Evolutionary conservation across 805 yeast species (phyloP).

Genomic region (Cyberlindnera amylophila): DNA sequence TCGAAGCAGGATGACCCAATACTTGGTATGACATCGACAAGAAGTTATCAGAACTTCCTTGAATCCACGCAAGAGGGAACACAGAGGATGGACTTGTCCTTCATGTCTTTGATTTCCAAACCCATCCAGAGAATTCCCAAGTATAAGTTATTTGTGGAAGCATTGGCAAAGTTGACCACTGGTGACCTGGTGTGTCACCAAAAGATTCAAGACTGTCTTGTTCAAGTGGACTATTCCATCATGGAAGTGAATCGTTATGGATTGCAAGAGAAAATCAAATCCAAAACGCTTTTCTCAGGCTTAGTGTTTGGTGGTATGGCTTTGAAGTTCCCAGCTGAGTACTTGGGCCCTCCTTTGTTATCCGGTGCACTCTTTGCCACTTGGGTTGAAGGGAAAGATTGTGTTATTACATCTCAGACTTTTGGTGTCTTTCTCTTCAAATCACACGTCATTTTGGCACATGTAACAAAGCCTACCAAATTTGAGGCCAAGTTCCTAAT

Average conservation of each 20-base stretch:
- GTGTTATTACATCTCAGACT: constrained; percentile 13
- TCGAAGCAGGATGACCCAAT: constrained; percentile 27
- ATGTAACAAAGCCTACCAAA: constrained; percentile 25
- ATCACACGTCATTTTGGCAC: constrained; percentile 43
- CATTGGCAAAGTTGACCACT: constrained; percentile 32
- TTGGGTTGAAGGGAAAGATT: constrained; percentile 33
- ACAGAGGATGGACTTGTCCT: constrained; percentile 44
- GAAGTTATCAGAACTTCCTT: constrained; percentile 34
- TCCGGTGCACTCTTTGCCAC: constrained; percentile 40
- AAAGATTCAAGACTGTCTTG: constrained; percentile 17
- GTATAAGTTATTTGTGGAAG: constrained; percentile 48
- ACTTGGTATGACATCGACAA: constrained; percentile 20
- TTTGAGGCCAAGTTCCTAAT: constrained; percentile 42
- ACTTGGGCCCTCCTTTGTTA: constrained; percentile 43
- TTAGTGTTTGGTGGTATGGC: constrained; percentile 14
- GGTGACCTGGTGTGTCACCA: constrained; percentile 16
- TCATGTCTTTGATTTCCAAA: constrained; percentile 48
- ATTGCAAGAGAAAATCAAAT: constrained; percentile 20
- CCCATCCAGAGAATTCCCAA: constrained; percentile 50
- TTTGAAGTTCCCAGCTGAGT: constrained; percentile 36
- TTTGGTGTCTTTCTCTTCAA: constrained; percentile 45
- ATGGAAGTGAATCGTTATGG: constrained; percentile 31
- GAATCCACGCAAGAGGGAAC: constrained; percentile 40
- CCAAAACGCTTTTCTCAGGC: constrained; percentile 15
- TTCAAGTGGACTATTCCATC: constrained; percentile 24